phyloP scores from a whole-genome alignment of 768 basidiomycete genomes.

The Leccinum broughii region DNA sequence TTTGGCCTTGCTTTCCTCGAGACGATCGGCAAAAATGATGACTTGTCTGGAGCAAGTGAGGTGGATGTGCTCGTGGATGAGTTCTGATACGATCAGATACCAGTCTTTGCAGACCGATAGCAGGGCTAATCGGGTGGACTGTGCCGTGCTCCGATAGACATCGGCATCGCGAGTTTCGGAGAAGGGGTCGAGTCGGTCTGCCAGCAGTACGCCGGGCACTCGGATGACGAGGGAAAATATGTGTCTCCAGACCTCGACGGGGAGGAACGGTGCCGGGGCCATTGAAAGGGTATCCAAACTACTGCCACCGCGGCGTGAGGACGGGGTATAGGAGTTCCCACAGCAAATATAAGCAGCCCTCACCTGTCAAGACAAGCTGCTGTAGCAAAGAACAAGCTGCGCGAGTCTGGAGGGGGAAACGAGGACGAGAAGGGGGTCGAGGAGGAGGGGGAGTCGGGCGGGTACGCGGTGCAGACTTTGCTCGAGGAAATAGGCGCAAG shows the following conservation, averaged over 20 bases:
- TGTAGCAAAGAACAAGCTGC: too few relatives aligned
- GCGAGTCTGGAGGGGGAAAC: background rate
- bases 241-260: conserved; percentile 43
- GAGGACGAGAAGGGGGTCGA: background rate
- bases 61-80: conserved; percentile 42
- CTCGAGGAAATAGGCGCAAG: background rate
- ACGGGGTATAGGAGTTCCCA: background rate
- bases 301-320: conserved; percentile 9
- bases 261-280: conserved; percentile 25
- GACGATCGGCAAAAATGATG: conserved; percentile 32
- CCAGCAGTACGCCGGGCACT: conserved; percentile 33
- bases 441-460: background rate
- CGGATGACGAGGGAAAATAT: conserved; percentile 38
- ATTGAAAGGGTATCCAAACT: conserved; percentile 10
- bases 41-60: conserved; percentile 40
- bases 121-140: conserved; percentile 32
- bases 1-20: conserved; percentile 31
- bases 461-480: background rate
- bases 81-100: conserved; percentile 37
- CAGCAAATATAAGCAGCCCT: background rate
- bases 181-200: conserved; percentile 44
- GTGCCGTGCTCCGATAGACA: conserved; percentile 31
- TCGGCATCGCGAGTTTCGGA: conserved; percentile 32
- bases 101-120: conserved; percentile 41
- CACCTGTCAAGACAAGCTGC: background rate